Evolutionary conservation across 805 yeast genomes (phyloP), one percentile per base, ranked within the genome.

Genomic region (Ogataea trehalophila): DNA sequence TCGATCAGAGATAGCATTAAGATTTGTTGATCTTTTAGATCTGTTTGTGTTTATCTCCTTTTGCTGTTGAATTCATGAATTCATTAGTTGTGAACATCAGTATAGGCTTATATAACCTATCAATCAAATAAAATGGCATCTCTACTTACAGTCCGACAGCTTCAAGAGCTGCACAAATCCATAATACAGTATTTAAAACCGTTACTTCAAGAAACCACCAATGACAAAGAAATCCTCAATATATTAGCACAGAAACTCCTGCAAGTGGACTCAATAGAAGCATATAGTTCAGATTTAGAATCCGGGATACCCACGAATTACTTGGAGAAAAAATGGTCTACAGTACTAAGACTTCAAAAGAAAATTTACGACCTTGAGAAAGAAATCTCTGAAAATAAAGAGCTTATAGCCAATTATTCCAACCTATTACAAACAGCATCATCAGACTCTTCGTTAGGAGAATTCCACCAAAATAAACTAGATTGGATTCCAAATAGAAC

Each of bases 301-400:
- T 20, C 39, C 31, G 41, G 55, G 7, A 55, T 64, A 6, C 71
- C 72, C 1, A 48, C 51, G 3, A 50, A 60, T 35, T 66, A 59
- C 41, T 52, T 88, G 37, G 88, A 85, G 55, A 85, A 83, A 66
- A 91, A 90, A 68, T 91, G 97, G 97, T 74, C 84, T 0, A 83
- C 95, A 0, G 92, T 91, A 4, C 73, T 88, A 33, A 71, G 96
- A 41, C 71, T 92, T 31, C 97, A 92, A 66, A 77, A 81, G 52
- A 76, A 79, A 57, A 82, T 84, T 39, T 69, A 84, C 48, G 92
- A 83, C 44, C 65, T 89, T 39, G 96, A 91, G 58, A 66, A 74
- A 17, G 83, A 81, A 41, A 62, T 78, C 5, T 65, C 65, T 16
- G 73, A 75, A 37, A 68, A 83, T 51, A 69, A 77, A 38, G 73